Evolutionary conservation across 1,284 basidiomycete genomes (phyloP), one percentile per base, ranked within the genome.

Genomic region (Malassezia sympodialis): DNA sequence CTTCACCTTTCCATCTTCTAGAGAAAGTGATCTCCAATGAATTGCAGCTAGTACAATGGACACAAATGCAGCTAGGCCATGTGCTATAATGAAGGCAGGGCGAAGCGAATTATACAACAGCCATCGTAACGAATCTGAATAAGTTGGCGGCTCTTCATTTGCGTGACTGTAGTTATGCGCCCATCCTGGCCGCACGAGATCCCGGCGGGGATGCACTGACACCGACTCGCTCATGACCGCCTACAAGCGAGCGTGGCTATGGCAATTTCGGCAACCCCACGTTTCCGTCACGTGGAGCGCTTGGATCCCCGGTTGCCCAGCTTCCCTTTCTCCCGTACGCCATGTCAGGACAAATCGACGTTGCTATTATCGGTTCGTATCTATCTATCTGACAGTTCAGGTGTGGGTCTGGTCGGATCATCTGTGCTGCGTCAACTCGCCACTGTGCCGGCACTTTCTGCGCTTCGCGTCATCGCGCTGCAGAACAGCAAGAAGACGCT

Each of bases 401-500:
- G 68, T 53, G 72, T 72, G 17, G 72, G 72, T 15, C 62, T 74
- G 15, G 72, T 74, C n/a, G 72, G 72, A 26, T 55, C 61, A 3
- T 63, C 68, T 8, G 72, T 74, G 42, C 67, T 74, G 46, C 55
- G 56, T 19, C 72, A 74, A 53, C 60, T 74, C 24, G 56, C 63
- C 21, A 61, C 69, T 11, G 59, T 65, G 21, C 42, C 65, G 0
- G 35, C 48, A 14, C 60, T 68, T 32, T 57, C 62, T 21, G 55
- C 65, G 12, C 53, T 59, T 40, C 56, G 62, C 53, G 67, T 73
- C 31, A 64, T 74, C 17, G 59, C 64, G 1, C 51, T 74, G 19
- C 70, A 72, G 53, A 74, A 74, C 60, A 67, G 63, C 57, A 69
- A 68, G 44, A 71, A 73, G 62, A 65, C 67, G 23, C 62, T 74